Evolutionary conservation across 2,329 filamentous ascomycete genomes (phyloP), one percentile per base, ranked within the genome.

Genomic region (Teratosphaeriaceae sp.): DNA sequence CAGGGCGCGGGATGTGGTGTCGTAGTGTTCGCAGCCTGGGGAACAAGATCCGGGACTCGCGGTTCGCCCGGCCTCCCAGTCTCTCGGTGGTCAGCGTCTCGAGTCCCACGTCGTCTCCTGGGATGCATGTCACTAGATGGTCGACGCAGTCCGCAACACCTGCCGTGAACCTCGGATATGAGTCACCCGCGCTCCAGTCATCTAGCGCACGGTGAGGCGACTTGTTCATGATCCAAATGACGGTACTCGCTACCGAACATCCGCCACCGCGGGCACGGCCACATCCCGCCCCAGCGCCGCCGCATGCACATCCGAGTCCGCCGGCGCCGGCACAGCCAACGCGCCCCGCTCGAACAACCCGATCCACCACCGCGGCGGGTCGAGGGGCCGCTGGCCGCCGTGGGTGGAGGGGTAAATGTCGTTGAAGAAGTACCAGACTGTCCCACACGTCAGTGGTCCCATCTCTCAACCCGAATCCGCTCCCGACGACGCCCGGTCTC

Each of bases 361-460:
- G 45, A 85, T 78, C 90, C 90, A 98, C 82, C 87, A 96, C 46
- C 71, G 69, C 0, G 92, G 92, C 27, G 92, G 90, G 56, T 95
- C 90, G 37, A 98, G 73, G 1, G 92, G 92, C 43, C 86, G 77
- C 40, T 84, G 82, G 15, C 88, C 88, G 50, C 84, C 81, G 66
- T 96, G 86, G 33, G 96, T 76, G 2, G 88, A 85, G 3, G 92
- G 92, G 65, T 95, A 98, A 13, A 98, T 89, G 63, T 98, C 92
- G 46, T 82, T 86, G 66, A 97, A 96, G 70, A 96, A 98, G 66
- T 97, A 98, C 84, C 89, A 97, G 30, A 97, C 76, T 77, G 39
- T 26, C 15, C 16, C 29, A n/a, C n/a, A 6, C 15, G 29, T 31
- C n/a, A 31, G 15, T 18, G 18, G 5, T 15, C 6, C 29, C 29